Evolutionary conservation across 257 asterid species (phyloP), one percentile per base, ranked within the genome.

Genomic region (Capsicum baccatum): DNA sequence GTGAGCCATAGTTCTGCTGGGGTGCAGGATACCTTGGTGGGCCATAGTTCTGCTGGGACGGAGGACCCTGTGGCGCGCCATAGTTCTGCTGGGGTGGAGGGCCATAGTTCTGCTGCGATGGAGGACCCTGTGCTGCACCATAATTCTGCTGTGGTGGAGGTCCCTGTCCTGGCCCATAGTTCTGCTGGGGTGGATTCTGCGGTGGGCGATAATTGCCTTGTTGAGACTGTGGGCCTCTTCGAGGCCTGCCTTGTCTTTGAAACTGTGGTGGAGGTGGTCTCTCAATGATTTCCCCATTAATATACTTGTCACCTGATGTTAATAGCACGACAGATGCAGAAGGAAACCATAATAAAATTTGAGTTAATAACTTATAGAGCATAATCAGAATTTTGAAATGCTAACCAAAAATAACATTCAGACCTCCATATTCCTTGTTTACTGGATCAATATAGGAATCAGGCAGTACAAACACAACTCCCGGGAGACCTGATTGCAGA

Each of bases 341-440:
- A 68, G 16, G 50, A 52, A 66, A 70, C 39, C 50, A 66, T 47
- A 50, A 54, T 44, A 79, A 55, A 15, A 54, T 68, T 35, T 35
- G 19, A 35, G 80, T 19, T 50, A 37, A 52, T 48, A 39, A 10
- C 69, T 50, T 52, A 35, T 9, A 67, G 21, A 35, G n/a, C 47
- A 47, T 48, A 16, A 62, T 5, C 58, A 58, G 19, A 48, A 9
- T 48, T 63, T 58, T 81, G 47, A 59, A 81, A 39, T 12, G 78
- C 84, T 52, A 81, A 79, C 19, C 19, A 55, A 39, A 66, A 8
- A 62, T 67, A 81, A 79, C 57, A 55, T 54, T 71, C 90, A 79
- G 78, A 95, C 99, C 99, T 97, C 99, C 99, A 84, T 97, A 97
- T 81, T 94, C 97, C 91, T 97, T 94, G 67, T 92, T 93, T 26